Base-by-base conservation (phyloP, 2,329 filamentous ascomycete species). In the Chaetomiaceae sp. region DNA sequence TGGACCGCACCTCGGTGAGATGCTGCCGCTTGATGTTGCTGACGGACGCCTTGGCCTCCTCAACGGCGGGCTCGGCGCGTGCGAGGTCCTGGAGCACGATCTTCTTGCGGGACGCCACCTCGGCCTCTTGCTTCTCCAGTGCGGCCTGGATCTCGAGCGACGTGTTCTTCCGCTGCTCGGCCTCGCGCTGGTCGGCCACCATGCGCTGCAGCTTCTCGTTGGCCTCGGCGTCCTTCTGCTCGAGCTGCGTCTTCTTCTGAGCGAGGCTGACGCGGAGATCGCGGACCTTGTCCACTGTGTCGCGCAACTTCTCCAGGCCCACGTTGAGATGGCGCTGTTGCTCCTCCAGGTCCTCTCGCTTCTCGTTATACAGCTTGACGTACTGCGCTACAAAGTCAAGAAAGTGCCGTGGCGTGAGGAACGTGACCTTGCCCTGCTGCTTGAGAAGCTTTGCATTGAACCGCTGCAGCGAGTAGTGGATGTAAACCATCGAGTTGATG, bases 21-120 rank as follows among this genome's bases (percentile, higher is more conserved):
- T 98, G 93, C 64, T 95, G 89, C 62, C 86, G 83, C 74, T 97
- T 98, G 73, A 98, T 98, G 73, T 94, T 96, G 72, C 87, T 93
- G 66, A 98, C 94, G 68, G 90, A 96, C 65, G 89, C 88, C 71
- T 93, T 88, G 39, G 93, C 93, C 66, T 95, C 89, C 52, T 86
- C 71, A 45, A 98, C 93, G 39, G 93, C 93, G 8, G 93, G 93
- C 63, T 97, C 91, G 12, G 93, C 93, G 62, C 81, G 84, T 24
- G 88, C 91, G 49, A 98, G 74, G 70, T 98, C 93, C 57, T 81
- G 77, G 58, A 95, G 69, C 29, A 97, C 94, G 47, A 95, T 82
- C 65, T 91, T 83, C 64, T 80, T 85, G 54, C 93, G 84, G 56
- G 78, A 74, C 3, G 88, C 86, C 35, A 98, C 89, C 64, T 94